Evolutionary conservation across 2,329 filamentous ascomycete genomes (phyloP), one percentile per base, ranked within the genome.

Genomic region (Podosphaera fusca): DNA sequence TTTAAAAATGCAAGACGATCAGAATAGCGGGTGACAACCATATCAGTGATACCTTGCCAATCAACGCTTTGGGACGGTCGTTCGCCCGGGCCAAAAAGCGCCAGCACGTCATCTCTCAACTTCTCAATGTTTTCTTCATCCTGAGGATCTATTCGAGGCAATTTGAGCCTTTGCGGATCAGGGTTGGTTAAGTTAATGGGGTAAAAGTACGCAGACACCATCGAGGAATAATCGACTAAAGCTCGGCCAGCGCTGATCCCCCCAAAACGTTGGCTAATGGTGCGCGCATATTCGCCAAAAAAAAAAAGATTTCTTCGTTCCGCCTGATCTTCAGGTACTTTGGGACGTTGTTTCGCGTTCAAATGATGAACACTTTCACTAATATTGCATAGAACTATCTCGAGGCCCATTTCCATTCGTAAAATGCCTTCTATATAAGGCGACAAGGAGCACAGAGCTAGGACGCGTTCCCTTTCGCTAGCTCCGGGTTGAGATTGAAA

Each of bases 371-470:
- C 40, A 1, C 61, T 61, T 14, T 69, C 61, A 8, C 62, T 61
- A 51, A 87, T 85, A 56, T 81, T 70, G 65, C 82, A 87, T 29
- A 82, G 70, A 55, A 86, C 81, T 56, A 84, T 72, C 67, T 87
- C 83, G 61, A 85, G 85, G 0, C 83, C 83, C 21, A 75, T 74
- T 64, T 87, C 83, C 74, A 81, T 81, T 9, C 82, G 75, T 1
- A 86, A 67, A 30, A 85, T 71, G 0, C 80, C 81, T 62, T 85
- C 78, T n/a, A 84, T 72, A 56, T 63, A 67, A 58, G 50, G 67
- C 7, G 76, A 72, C 8, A 82, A 62, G 0, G 72, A 67, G 65
- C 84, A 87, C 36, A 55, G 54, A 2, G 35, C 54, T n/a, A 4
- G 7, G 14, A 42, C 38, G 30, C 54, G 36, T 3, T 52, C 34